phyloP scores from a whole-genome alignment of 371 early-diverging fungal species.

The Saksenaea oblongispora region DNA sequence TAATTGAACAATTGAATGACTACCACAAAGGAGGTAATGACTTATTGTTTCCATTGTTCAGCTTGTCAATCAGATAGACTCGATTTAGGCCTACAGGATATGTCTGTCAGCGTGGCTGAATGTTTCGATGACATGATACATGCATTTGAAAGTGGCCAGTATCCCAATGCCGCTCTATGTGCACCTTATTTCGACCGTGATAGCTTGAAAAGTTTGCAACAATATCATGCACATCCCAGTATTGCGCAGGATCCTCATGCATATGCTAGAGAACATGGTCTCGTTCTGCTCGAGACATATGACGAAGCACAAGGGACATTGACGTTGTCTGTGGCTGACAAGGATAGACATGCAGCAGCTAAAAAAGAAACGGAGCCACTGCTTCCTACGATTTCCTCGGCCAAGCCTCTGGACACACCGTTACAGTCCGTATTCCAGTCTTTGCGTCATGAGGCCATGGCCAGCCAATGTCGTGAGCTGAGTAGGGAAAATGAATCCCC shows the following conservation, averaged over 20 bases:
- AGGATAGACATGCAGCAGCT: background rate
- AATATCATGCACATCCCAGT: background rate
- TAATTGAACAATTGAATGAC: conserved; percentile 68
- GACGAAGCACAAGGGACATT: conserved; percentile 8
- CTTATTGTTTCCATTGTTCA: background rate
- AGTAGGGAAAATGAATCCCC: background rate
- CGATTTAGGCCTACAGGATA: conserved; percentile 55
- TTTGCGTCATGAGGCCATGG: background rate
- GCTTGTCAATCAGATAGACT: conserved; percentile 6
- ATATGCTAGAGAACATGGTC: background rate
- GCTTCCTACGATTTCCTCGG: background rate
- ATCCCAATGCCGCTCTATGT: conserved; percentile 25
- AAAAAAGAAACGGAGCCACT: background rate
- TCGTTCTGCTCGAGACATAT: background rate
- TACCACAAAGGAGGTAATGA: conserved; percentile 74
- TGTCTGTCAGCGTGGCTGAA: conserved; percentile 61
- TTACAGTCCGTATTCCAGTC: background rate
- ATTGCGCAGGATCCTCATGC: background rate
- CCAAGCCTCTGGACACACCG: background rate
- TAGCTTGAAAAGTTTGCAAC: background rate
- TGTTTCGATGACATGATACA: conserved; percentile 62
- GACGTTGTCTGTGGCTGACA: conserved; percentile 5
- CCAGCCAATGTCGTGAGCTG: background rate
- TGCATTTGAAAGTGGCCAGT: conserved; percentile 49
- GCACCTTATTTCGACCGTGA: conserved; percentile 31